These are phyloP conservation scores for Hortiboletus rubellus DNA, from an alignment of 1,284 basidiomycete species.

Conservation along the genomic window DNA sequence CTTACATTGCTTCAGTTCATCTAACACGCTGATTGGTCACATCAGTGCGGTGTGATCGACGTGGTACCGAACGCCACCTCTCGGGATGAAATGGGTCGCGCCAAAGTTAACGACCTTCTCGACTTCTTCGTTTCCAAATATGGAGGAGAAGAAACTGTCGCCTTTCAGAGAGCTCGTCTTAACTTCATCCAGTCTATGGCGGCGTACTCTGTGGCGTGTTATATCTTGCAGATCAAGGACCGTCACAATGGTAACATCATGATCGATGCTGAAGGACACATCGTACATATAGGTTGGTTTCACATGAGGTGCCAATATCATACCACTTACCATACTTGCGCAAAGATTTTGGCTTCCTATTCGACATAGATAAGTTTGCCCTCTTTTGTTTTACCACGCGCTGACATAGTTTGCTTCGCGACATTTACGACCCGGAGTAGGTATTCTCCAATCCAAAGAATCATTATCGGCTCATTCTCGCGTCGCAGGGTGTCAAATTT, in stretches of 20 bases:
- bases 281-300: slow-evolving; percentile 85
- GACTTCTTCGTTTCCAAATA: slow-evolving; percentile 97
- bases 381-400: slow-evolving; percentile 12
- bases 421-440: slow-evolving; percentile 62
- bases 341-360: slow-evolving; percentile 97
- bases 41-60: slow-evolving; percentile 95
- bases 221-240: slow-evolving; percentile 97
- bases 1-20: background rate
- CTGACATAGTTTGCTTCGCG: slow-evolving; percentile 24
- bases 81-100: slow-evolving; percentile 98
- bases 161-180: slow-evolving; percentile 91
- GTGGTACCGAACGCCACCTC: slow-evolving; percentile 98
- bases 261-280: slow-evolving; percentile 96
- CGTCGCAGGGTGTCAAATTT: slow-evolving; percentile 86
- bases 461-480: slow-evolving; percentile 9
- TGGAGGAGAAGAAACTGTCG: slow-evolving; percentile 83
- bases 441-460: slow-evolving; percentile 26
- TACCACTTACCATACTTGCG: slow-evolving; percentile 2
- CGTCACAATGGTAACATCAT: slow-evolving; percentile 99
- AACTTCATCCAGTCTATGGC: slow-evolving; percentile 99
- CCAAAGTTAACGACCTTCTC: slow-evolving; percentile 95
- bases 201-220: slow-evolving; percentile 98
- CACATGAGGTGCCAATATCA: background rate
- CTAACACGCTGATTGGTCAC: background rate
- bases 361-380: slow-evolving; percentile 89